A percentile compares a stretch with the other conserved stretches of the same genome.
Evolutionary conservation across 2,329 filamentous ascomycete genomes (phyloP).

Genomic region (Penicillium sp.): DNA sequence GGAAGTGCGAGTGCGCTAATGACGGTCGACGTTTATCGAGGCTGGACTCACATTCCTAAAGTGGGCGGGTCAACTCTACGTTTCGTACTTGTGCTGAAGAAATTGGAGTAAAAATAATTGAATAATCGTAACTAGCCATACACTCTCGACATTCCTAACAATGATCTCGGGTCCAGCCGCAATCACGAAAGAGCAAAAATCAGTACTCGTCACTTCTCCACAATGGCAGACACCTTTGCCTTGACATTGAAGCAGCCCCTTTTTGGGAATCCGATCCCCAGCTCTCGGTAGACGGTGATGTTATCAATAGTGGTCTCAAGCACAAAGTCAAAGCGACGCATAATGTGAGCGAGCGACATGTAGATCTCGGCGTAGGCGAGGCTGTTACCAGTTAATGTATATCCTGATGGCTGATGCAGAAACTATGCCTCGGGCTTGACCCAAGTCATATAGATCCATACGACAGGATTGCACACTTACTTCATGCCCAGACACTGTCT

Average conservation of each 20-base stretch:
- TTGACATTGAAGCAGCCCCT: conserved; percentile 13
- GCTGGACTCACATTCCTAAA: not conserved
- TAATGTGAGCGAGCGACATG: conserved; percentile 19
- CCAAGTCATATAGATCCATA: not conserved
- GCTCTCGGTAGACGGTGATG: conserved; percentile 18
- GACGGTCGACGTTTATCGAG: not conserved
- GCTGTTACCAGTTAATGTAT: conserved; percentile 3
- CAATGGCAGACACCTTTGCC: conserved; percentile 13
- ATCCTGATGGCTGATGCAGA: too few relatives aligned
- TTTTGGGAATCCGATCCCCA: conserved; percentile 15
- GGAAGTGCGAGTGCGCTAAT: too few relatives aligned
- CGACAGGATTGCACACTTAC: conserved; percentile 6
- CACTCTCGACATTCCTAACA: not conserved
- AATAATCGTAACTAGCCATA: not conserved
- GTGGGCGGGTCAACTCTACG: not conserved
- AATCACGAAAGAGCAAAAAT: not conserved
- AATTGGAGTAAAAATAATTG: not conserved
- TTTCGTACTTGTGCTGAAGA: not conserved
- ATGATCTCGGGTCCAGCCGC: not conserved
- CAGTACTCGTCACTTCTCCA: conserved; percentile 10
- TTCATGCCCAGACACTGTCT: conserved; percentile 23
- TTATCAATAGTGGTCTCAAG: conserved; percentile 16
- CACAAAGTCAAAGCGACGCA: conserved; percentile 16
- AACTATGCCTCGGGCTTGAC: not conserved
- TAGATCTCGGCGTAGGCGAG: conserved; percentile 23